Conservation (phyloP, 2,329 filamentous ascomycete genomes). For the Emergomyces africanus region DNA sequence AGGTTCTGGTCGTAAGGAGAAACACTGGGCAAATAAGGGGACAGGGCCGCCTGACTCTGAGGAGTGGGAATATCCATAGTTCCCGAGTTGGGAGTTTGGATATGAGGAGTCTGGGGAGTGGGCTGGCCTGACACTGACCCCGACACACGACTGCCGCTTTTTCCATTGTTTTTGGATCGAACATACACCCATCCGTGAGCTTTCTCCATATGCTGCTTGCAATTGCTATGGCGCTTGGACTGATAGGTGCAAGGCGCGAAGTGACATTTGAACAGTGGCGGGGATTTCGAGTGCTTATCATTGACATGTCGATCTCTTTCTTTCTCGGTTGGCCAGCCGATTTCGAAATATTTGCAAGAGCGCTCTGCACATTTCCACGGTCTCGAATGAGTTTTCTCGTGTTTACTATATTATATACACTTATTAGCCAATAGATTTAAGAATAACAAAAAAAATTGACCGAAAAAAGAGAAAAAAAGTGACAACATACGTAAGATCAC, state of each 20-base stretch:
- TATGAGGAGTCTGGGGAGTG: slow-evolving; percentile 47
- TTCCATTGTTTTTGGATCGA: slow-evolving; percentile 83
- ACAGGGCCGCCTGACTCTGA: slow-evolving; percentile 18
- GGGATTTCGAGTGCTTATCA: slow-evolving; percentile 78
- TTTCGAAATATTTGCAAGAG: slow-evolving; percentile 78
- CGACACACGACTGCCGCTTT: slow-evolving; percentile 33
- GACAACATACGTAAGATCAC: slow-evolving; percentile 58
- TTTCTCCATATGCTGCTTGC: slow-evolving; percentile 99
- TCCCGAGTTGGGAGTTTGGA: slow-evolving; percentile 50
- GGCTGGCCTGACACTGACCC: slow-evolving; percentile 33
- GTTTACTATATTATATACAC: slow-evolving; percentile 50
- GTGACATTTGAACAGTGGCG: slow-evolving; percentile 70
- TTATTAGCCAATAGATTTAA: slow-evolving; percentile 4
- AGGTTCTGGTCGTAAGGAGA: slow-evolving; percentile 16
- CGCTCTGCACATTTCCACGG: slow-evolving; percentile 82
- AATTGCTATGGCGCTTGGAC: slow-evolving; percentile 91
- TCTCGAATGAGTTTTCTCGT: slow-evolving; percentile 93
- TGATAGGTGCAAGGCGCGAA: slow-evolving; percentile 81
- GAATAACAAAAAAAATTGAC: not conserved
- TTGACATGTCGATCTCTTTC: slow-evolving; percentile 93
- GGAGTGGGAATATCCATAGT: slow-evolving; percentile 43
- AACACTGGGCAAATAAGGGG: slow-evolving; percentile 11
- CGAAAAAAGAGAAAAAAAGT: not conserved
- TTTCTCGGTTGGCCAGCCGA: slow-evolving; percentile 95
- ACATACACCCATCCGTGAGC: slow-evolving; percentile 83